These are phyloP conservation scores for Ceratobasidium sp. DNA, from an alignment of 1,284 basidiomycete genomes.

Conservation along the genomic window DNA sequence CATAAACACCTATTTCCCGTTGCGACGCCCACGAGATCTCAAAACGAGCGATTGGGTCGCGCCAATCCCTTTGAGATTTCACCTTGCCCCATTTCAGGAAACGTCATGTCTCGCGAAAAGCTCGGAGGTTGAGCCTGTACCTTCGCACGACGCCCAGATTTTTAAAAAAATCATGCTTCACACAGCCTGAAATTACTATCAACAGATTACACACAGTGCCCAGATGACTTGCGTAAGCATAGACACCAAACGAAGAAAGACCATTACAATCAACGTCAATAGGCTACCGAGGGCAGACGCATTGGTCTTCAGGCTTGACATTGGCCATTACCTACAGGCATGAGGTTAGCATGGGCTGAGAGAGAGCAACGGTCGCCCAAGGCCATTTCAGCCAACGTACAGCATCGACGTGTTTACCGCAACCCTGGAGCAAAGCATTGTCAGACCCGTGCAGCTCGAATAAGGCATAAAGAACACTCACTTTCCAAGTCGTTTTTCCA, in stretches of 20 bases:
- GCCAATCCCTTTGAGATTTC: slow-evolving; percentile 18
- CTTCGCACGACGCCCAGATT: background rate
- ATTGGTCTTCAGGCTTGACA: slow-evolving; percentile 72
- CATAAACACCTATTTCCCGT: background rate
- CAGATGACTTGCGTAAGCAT: no score
- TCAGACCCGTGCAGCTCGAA: background rate
- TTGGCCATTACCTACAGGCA: slow-evolving; percentile 64
- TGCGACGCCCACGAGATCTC: background rate
- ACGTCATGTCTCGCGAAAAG: background rate
- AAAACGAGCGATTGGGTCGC: slow-evolving; percentile 21
- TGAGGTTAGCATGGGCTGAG: slow-evolving; percentile 43
- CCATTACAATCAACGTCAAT: slow-evolving; percentile 33
- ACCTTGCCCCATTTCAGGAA: slow-evolving; percentile 14
- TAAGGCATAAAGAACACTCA: slow-evolving; percentile 53
- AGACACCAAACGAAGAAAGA: background rate
- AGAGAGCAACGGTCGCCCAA: slow-evolving; percentile 37
- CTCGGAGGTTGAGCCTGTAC: background rate
- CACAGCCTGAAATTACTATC: slow-evolving; percentile 5
- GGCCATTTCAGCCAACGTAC: slow-evolving; percentile 54
- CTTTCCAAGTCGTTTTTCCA: slow-evolving; percentile 76
- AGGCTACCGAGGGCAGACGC: slow-evolving; percentile 59
- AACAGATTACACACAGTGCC: no score
- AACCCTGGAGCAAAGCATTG: slow-evolving; percentile 59
- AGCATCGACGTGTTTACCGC: slow-evolving; percentile 66
- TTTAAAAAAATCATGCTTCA: background rate